Conservation (phyloP, 352 stramenopile genomes). For the Phytophthora kernoviae region DNA sequence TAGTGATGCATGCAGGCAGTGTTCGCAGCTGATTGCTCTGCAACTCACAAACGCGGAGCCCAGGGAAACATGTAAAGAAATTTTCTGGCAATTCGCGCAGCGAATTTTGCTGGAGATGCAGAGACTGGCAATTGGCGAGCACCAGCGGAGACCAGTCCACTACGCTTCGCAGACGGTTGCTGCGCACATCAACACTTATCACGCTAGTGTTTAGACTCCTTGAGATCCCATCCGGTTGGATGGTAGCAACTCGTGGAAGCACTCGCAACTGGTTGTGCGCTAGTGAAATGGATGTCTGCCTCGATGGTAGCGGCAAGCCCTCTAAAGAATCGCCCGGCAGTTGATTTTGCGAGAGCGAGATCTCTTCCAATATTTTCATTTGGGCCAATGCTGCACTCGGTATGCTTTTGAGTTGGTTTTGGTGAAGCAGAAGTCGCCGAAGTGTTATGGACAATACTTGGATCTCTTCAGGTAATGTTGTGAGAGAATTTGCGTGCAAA, state of each 20-base stretch:
- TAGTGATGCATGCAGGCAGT: slow-evolving; percentile 39
- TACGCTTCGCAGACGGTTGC: slow-evolving; percentile 37
- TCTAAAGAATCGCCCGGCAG: slow-evolving; percentile 18
- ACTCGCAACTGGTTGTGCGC: slow-evolving; percentile 48
- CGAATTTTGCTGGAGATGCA: slow-evolving; percentile 55
- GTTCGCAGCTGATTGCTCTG: slow-evolving; percentile 44
- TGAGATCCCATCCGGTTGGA: slow-evolving; percentile 13
- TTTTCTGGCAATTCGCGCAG: slow-evolving; percentile 44
- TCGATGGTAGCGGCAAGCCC: slow-evolving; percentile 24
- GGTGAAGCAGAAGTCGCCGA: slow-evolving; percentile 37
- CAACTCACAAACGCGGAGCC: slow-evolving; percentile 41
- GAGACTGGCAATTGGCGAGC: slow-evolving; percentile 37
- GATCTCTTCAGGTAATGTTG: slow-evolving; percentile 44
- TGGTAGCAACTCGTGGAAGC: slow-evolving; percentile 27
- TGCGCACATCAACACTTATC: slow-evolving; percentile 26
- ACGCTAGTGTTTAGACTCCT: slow-evolving; percentile 23
- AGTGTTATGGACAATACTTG: slow-evolving; percentile 32
- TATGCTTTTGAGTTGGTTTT: slow-evolving; percentile 48
- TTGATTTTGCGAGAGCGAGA: slow-evolving; percentile 30
- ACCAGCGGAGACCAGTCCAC: slow-evolving; percentile 23
- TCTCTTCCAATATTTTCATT: slow-evolving; percentile 29
- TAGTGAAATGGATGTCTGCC: slow-evolving; percentile 26
- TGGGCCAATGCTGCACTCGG: slow-evolving; percentile 36
- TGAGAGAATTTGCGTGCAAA: slow-evolving; percentile 47
- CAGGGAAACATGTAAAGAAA: slow-evolving; percentile 48